Base-by-base conservation (phyloP, 164 flowering plant species). In the Annona squamosa region DNA sequence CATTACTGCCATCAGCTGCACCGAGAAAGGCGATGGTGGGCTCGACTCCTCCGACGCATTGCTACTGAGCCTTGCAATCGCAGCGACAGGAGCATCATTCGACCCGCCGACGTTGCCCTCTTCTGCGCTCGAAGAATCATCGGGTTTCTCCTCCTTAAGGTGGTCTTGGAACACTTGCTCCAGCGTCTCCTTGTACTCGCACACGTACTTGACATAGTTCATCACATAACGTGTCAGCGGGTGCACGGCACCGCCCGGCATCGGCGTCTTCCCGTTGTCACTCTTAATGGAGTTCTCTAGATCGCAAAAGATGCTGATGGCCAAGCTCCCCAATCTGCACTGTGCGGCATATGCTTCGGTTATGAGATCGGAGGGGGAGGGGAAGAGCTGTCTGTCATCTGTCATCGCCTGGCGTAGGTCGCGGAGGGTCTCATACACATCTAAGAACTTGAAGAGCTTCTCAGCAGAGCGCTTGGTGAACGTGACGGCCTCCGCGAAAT, bases 171-270 rank as follows among this genome's bases (percentile, higher is more conserved):
- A 92, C 1, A 91, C 84, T 65, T 90, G 79, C 56, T 89, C 91
- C 45, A 92, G 65, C 0, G 96, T 88, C 37, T 84, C 87, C 42
- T 84, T 89, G 78, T 89, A 92, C 79, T 90, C 97, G 70, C 94
- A 86, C 0, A 91, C 85, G 64, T 79, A 83, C 62, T 85, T 87
- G 1, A 94, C 77, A 66, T 87, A 94, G 71, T 94, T 94, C 89
- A 94, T 85, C 1, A 83, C 87, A 88, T 89, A 94, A 12, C 94
- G 85, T 0, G 97, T 89, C 19, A 92, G 68, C 0, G 99, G 99
- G 59, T 95, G 99, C 42, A 93, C 92, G 0, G 91, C 92, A 0
- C 99, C 99, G 7, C 89, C 81, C 0, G 99, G 90, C 2, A 95
- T 97, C 0, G 97, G 93, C 0, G 86, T 88, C 65, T 78, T 85